Base-by-base conservation (phyloP, 192 early-diverging fungal species). In the Jimgerdemannia flammicorona region DNA sequence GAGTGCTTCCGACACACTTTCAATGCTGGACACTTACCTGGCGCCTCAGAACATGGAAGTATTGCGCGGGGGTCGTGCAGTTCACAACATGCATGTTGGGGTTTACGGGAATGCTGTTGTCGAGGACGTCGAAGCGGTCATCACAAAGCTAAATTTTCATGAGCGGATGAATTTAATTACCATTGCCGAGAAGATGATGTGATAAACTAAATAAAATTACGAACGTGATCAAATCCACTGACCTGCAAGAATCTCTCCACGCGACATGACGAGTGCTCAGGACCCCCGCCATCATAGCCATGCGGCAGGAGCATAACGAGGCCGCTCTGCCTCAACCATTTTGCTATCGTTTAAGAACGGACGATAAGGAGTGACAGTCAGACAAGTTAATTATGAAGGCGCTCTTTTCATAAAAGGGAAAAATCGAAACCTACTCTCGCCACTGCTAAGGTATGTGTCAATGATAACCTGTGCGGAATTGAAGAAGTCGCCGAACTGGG, bases 401-500 rank as follows among this genome's bases (percentile, higher is more conserved):
- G 29, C 29, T 29, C 29, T 29, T 59, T 14, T 59, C 49, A 59
- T 59, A 59, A 19, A 66, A 69, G 11, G 18, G 67, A 73, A 14
- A n/a, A 66, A 67, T 41, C 42, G 2, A 43, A 9, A 77, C 72
- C 72, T 77, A 81, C 83, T 81, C 80, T 99, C 96, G 44, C 96
- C 94, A 70, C 89, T 92, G 4, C 91, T 78, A 40, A 99, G 77
- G 81, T 92, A 98, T 11, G 95, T 96, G 83, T 99, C 97, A 75
- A 98, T 93, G 20, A 96, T 94, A 59, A 98, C 95, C 78, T 99
- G 96, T 0, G 96, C 96, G 44, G 93, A 93, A 79, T 98, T 98
- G 89, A 95, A 95, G 79, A 99, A 99, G 81, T 99, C 97, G 71
- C 97, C 97, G 82, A 98, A 99, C 84, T 99, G 97, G 2, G 96